Conservation (phyloP, 108 stramenopile genomes). For the Cyclostephanos tholiformis region DNA sequence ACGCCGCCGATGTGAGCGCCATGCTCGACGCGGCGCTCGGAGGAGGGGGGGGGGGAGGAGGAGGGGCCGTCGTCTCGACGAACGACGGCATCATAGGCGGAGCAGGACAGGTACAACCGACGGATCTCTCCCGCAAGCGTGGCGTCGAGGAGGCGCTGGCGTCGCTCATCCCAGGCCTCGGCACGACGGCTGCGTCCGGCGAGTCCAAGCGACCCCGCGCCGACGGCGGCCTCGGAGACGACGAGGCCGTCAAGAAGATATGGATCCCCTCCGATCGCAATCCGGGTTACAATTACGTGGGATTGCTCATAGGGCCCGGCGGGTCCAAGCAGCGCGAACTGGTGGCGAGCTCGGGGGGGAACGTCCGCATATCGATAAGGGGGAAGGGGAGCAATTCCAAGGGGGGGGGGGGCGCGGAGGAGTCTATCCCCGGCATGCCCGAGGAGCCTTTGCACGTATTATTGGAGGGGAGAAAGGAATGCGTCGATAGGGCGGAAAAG, state of each 20-base stretch:
- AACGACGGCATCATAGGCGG: not conserved
- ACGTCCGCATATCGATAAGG: slow-evolving; percentile 50
- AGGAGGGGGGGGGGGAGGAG: slow-evolving; percentile 24
- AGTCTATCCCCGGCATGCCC: slow-evolving; percentile 25
- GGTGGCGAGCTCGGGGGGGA: slow-evolving; percentile 42
- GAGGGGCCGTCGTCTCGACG: too few species aligned
- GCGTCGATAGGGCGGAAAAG: slow-evolving; percentile 56
- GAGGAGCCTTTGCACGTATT: slow-evolving; percentile 79
- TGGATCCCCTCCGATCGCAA: slow-evolving; percentile 48
- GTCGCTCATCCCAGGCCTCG: slow-evolving; percentile 52
- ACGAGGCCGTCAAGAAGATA: slow-evolving; percentile 41
- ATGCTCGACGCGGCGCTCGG: slow-evolving; percentile 44
- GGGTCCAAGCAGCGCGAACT: slow-evolving; percentile 59
- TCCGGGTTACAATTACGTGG: slow-evolving; percentile 61
- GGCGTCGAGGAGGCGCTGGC: slow-evolving; percentile 42
- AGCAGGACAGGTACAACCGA: not conserved
- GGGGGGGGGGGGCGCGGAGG: slow-evolving; percentile 2
- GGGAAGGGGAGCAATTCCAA: slow-evolving; percentile 46
- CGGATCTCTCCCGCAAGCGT: slow-evolving; percentile 25
- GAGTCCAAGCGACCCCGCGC: slow-evolving; percentile 26
- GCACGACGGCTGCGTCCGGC: slow-evolving; percentile 3
- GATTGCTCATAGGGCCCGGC: slow-evolving; percentile 54
- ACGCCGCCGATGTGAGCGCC: slow-evolving; percentile 20
- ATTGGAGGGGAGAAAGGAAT: slow-evolving; percentile 56
- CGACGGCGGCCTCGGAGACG: not conserved